These are phyloP conservation scores for Xylaria sp. DNA, from an alignment of 2,329 filamentous ascomycete genomes.

Conservation along the genomic window DNA sequence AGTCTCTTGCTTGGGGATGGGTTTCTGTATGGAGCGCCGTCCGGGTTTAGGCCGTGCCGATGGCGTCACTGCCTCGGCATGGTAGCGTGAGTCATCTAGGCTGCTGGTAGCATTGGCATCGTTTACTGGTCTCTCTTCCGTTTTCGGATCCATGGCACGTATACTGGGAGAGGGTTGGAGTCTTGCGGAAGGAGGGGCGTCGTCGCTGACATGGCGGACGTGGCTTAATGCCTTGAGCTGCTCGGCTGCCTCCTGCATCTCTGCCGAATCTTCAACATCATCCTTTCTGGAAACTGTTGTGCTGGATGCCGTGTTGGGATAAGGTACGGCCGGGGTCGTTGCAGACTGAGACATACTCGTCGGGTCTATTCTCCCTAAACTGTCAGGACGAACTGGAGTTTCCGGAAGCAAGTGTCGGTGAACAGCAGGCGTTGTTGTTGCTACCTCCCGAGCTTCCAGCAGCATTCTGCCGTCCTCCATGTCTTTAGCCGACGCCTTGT, in stretches of 20 bases:
- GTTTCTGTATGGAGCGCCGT: constrained; percentile 60
- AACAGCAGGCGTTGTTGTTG: constrained; percentile 51
- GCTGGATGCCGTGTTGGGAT: constrained; percentile 42
- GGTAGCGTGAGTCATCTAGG: constrained; percentile 53
- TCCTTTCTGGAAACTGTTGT: constrained; percentile 54
- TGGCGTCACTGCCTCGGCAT: constrained; percentile 50
- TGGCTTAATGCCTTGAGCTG: constrained; percentile 74
- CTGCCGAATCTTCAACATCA: constrained; percentile 70
- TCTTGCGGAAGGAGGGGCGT: constrained; percentile 45
- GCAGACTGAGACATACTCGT: constrained; percentile 44
- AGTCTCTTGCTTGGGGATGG: constrained; percentile 66
- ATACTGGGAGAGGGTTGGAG: constrained; percentile 40
- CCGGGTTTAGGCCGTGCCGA: constrained; percentile 55
- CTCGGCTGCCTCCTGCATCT: constrained; percentile 75
- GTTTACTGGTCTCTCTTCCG: constrained; percentile 56
- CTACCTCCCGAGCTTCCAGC: constrained; percentile 62
- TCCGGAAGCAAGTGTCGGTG: constrained; percentile 47
- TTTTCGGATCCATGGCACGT: constrained; percentile 48
- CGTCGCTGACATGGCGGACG: constrained; percentile 65
- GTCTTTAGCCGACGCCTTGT: constrained; percentile 61
- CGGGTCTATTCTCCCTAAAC: constrained; percentile 41
- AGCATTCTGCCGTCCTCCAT: constrained; percentile 67
- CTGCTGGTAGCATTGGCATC: constrained; percentile 55
- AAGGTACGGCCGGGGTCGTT: constrained; percentile 37
- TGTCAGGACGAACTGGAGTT: constrained; percentile 47